A percentile compares a stretch with the other conserved stretches of the same genome.
phyloP scores from a whole-genome alignment of 2,329 filamentous ascomycete genomes.

The Fusarium sp. region DNA sequence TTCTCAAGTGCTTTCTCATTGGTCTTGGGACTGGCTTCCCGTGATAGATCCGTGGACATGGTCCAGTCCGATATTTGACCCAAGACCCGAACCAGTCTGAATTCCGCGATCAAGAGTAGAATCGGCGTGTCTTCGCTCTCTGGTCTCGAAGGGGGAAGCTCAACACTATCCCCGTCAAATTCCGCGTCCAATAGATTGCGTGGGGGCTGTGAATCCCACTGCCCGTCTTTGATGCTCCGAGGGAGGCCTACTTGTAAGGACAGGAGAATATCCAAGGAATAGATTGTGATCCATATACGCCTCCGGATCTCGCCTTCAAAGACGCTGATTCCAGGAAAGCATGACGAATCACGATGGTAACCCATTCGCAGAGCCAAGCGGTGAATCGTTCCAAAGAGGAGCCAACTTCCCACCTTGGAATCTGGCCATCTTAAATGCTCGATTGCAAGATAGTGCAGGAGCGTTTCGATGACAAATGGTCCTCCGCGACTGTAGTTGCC shows the following conservation, averaged over 20 bases:
- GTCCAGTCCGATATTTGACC: too few species aligned
- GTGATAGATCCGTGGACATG: too few species aligned
- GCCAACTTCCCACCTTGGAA: slow-evolving; percentile 53
- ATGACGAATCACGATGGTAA: slow-evolving; percentile 62
- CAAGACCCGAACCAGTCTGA: too few species aligned
- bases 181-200: slow-evolving; percentile 62
- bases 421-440: slow-evolving; percentile 53
- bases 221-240: slow-evolving; percentile 57
- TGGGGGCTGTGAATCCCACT: slow-evolving; percentile 60
- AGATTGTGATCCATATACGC: slow-evolving; percentile 59
- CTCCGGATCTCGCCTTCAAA: slow-evolving; percentile 64
- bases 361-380: slow-evolving; percentile 58
- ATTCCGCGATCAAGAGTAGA: too few species aligned
- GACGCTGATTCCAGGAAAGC: slow-evolving; percentile 57
- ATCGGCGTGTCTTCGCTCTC: too few species aligned
- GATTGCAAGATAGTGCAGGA: slow-evolving; percentile 54
- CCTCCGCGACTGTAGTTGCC: slow-evolving; percentile 61
- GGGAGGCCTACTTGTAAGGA: slow-evolving; percentile 64
- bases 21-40: too few species aligned
- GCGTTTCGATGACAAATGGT: slow-evolving; percentile 58
- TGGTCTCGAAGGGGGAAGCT: too few species aligned
- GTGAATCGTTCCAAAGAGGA: slow-evolving; percentile 53
- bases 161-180: slow-evolving; percentile 49
- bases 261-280: slow-evolving; percentile 59
- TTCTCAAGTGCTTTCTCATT: too few species aligned